Conservation (phyloP, 345 rosid species). For the Bruguiera gymnorhiza region DNA sequence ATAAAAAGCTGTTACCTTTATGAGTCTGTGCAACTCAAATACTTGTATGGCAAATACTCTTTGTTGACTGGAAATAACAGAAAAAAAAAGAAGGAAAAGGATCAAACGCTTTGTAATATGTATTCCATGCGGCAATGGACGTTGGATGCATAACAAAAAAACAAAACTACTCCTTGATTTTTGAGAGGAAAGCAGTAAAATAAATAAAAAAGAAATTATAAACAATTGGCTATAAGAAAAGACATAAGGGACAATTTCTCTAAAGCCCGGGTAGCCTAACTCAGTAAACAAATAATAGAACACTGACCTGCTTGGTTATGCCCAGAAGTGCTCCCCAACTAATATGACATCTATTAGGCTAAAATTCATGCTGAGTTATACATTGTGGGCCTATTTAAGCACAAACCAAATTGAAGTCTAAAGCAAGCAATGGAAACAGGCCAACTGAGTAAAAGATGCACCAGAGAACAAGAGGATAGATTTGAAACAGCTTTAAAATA, state of each 20-base stretch:
- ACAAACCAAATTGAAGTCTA: neutral
- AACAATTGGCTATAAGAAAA: neutral
- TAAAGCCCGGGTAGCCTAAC: too few relatives aligned
- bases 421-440: neutral
- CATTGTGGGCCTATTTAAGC: neutral
- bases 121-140: neutral
- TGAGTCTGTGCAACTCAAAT: constrained; percentile 28
- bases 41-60: constrained; percentile 28
- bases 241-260: too few relatives aligned
- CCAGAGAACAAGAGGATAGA: neutral
- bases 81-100: constrained; percentile 1
- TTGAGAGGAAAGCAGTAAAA: neutral
- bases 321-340: neutral
- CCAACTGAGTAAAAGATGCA: neutral
- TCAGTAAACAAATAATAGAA: too few relatives aligned
- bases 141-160: neutral
- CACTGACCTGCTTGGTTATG: neutral
- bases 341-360: too few relatives aligned
- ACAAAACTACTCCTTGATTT: neutral
- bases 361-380: neutral
- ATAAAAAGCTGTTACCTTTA: constrained; percentile 5
- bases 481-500: neutral
- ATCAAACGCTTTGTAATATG: constrained; percentile 7
- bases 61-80: constrained; percentile 33
- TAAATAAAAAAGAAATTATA: neutral